Conservation (phyloP, 2,329 filamentous ascomycete species). For the Stachybotrys echinatus region DNA sequence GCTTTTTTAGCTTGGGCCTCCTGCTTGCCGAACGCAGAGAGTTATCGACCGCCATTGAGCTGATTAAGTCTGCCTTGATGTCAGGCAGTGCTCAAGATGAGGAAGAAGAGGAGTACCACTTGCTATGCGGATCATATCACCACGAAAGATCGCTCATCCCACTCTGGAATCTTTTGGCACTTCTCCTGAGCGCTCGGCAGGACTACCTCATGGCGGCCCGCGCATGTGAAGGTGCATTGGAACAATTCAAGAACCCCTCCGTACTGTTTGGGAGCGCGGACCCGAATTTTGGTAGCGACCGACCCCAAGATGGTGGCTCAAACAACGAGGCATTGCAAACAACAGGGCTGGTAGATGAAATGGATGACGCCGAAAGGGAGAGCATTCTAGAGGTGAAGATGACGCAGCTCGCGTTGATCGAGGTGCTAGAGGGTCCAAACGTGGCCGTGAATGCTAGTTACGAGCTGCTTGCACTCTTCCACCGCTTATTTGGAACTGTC, state of each 20-base stretch:
- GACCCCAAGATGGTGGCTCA: slow-evolving; percentile 52
- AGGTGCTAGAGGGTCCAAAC: slow-evolving; percentile 77
- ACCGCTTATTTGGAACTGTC: slow-evolving; percentile 64
- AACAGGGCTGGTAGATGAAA: slow-evolving; percentile 64
- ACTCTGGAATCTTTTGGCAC: slow-evolving; percentile 84
- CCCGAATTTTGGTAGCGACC: slow-evolving; percentile 56
- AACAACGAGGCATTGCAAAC: slow-evolving; percentile 14
- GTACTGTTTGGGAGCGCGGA: slow-evolving; percentile 63
- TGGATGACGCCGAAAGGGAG: slow-evolving; percentile 81
- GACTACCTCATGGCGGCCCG: slow-evolving; percentile 76
- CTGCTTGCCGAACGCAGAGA: slow-evolving; percentile 85
- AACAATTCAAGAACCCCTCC: slow-evolving; percentile 72
- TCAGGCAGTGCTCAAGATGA: slow-evolving; percentile 47
- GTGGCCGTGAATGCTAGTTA: slow-evolving; percentile 84
- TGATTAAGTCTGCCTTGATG: slow-evolving; percentile 71
- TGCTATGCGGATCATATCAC: slow-evolving; percentile 47
- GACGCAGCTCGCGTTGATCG: slow-evolving; percentile 81
- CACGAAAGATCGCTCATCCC: slow-evolving; percentile 66
- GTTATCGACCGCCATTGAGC: slow-evolving; percentile 72
- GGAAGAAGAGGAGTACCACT: slow-evolving; percentile 33
- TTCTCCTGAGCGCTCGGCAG: slow-evolving; percentile 80
- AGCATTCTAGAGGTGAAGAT: slow-evolving; percentile 91
- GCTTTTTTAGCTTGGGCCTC: slow-evolving; percentile 75
- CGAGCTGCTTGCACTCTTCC: slow-evolving; percentile 78
- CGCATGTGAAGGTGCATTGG: slow-evolving; percentile 85